Evolutionary conservation across 805 yeast genomes (phyloP), one percentile per base, ranked within the genome.

Genomic region (Debaryomyces hansenii): DNA sequence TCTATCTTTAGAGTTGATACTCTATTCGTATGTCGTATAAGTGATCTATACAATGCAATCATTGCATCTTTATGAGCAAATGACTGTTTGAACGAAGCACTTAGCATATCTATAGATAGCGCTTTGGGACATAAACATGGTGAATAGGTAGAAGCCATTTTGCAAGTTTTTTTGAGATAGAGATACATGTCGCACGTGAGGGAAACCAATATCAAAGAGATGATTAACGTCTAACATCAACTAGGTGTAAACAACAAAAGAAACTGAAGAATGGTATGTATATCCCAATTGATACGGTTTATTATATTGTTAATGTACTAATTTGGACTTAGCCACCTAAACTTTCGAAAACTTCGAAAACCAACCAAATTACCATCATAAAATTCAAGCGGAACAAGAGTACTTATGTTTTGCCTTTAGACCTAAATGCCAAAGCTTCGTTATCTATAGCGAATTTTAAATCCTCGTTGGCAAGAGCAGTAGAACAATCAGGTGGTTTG

Each of bases 401-500:
- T 3, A 68, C 75, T 0, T 71, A 65, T 45, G 55, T 60, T 20
- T 41, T 69, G 9, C 60, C 70, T 0, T 43, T 70, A 8, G 57
- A 57, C 10, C 51, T 64, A 32, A 41, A 39, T 45, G 46, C 32
- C 33, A 53, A 52, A 42, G 41, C 47, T 8, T 51, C 57, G 20
- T 47, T 52, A n/a, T 54, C 63, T 2, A n/a, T 59, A 9, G 43
- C 54, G 6, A 44, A 48, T 32, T 46, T 70, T 41, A 51, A 54
- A 42, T 44, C 49, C 3, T 44, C 57, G 15, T 62, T 82, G 20
- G 59, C 62, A 1, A 54, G 57, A 5, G 70, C 74, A 20, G 69
- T 82, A 20, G 70, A 74, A 46, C 50, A 62, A 2, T 67, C 80
- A 0, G 85, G 85, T 1, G 85, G 85, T 0, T 55, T 77, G 32